phyloP scores from a whole-genome alignment of 2,329 filamentous ascomycete genomes.

The Fusarium sp. region DNA sequence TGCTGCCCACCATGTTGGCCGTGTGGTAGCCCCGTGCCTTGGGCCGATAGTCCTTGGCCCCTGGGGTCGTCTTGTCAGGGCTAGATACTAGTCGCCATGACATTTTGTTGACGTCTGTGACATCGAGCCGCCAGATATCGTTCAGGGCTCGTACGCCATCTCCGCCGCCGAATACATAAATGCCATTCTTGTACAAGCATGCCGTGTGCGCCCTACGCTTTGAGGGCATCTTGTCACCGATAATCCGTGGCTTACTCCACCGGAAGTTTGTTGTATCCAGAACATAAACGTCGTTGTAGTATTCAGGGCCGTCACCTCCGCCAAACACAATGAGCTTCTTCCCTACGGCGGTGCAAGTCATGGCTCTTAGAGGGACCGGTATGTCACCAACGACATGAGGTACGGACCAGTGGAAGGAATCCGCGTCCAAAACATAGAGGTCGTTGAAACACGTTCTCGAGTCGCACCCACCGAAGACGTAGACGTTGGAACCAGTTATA shows the following conservation, averaged over 20 bases:
- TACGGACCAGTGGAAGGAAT: constrained; percentile 76
- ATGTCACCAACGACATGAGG: constrained; percentile 74
- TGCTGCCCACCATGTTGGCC: constrained; percentile 78
- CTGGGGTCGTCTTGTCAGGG: constrained; percentile 52
- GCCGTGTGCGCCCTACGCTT: constrained; percentile 76
- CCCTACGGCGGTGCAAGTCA: constrained; percentile 78
- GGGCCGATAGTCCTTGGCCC: constrained; percentile 59
- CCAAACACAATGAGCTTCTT: constrained; percentile 79
- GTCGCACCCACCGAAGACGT: constrained; percentile 77
- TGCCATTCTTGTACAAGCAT: constrained; percentile 77
- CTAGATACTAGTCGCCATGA: constrained; percentile 74
- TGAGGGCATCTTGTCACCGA: constrained; percentile 69
- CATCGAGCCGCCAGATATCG: constrained; percentile 79
- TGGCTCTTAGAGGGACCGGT: constrained; percentile 73
- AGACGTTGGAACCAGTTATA: constrained; percentile 74
- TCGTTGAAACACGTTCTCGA: constrained; percentile 76
- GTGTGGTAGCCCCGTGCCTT: constrained; percentile 78
- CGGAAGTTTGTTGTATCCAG: constrained; percentile 77
- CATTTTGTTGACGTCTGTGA: constrained; percentile 74
- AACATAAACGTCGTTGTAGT: constrained; percentile 79
- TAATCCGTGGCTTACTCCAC: constrained; percentile 72
- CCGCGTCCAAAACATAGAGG: constrained; percentile 76
- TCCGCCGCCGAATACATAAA: constrained; percentile 79
- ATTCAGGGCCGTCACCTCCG: constrained; percentile 76
- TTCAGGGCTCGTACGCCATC: constrained; percentile 78